A percentile compares a stretch with the other conserved stretches of the same genome.
These are phyloP conservation scores for Parastagonospora nodorum DNA, from an alignment of 2,329 filamentous ascomycete species.

Conservation along the genomic window DNA sequence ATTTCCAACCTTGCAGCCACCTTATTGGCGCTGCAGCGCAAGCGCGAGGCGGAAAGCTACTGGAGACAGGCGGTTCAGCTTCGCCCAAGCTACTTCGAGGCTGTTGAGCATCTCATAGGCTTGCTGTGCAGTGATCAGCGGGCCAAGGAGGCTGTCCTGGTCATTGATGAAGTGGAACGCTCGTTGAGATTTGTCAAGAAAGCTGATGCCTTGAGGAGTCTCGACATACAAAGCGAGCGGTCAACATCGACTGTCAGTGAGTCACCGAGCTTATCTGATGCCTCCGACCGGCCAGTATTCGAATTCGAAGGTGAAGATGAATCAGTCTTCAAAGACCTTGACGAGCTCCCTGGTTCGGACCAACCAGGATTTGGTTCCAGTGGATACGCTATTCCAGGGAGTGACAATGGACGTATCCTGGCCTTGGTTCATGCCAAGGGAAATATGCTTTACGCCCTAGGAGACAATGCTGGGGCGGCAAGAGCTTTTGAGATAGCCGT, in stretches of 20 bases:
- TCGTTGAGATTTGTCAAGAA: constrained; percentile 62
- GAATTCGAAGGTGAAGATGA: constrained; percentile 56
- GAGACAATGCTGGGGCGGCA: constrained; percentile 79
- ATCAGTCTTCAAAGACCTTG: constrained; percentile 43
- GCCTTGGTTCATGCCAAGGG: constrained; percentile 96
- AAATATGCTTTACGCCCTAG: constrained; percentile 94
- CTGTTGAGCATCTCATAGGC: constrained; percentile 90
- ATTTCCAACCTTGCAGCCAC: constrained; percentile 93
- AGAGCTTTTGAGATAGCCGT: constrained; percentile 94
- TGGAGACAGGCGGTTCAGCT: constrained; percentile 86
- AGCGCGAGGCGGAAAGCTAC: constrained; percentile 80
- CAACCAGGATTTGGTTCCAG: constrained; percentile 72
- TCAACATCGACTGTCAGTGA: constrained; percentile 64
- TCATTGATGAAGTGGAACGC: constrained; percentile 84
- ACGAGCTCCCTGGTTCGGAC: constrained; percentile 48
- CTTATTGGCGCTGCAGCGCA: constrained; percentile 79
- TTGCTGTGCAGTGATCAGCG: constrained; percentile 81
- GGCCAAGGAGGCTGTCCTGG: constrained; percentile 80
- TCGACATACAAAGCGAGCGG: constrained; percentile 64
- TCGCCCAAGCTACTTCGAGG: constrained; percentile 88
- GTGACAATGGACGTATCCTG: constrained; percentile 89
- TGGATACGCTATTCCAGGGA: constrained; percentile 81
- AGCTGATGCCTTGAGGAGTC: constrained; percentile 53
- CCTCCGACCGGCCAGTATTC: constrained; percentile 62
- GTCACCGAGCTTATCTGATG: constrained; percentile 59